Evolutionary conservation across 345 rosid species (phyloP).

Genomic region (Raphanus raphanistrum): DNA sequence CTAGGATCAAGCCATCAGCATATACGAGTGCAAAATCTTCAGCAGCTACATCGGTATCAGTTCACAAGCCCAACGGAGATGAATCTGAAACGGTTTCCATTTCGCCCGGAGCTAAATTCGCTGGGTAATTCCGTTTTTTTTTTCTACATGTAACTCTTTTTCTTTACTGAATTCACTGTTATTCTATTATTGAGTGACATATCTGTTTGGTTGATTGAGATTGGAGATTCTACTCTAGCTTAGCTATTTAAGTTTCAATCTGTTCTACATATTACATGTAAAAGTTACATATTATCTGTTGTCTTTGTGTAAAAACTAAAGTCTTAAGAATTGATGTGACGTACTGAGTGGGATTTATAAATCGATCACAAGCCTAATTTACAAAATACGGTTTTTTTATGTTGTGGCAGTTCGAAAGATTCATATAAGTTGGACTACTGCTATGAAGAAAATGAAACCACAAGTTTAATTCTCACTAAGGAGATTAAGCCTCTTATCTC

Average conservation of each 20-base stretch:
- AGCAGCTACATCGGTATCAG: conserved; percentile 36
- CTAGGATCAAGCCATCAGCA: conserved; percentile 51
- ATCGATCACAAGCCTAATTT: background rate
- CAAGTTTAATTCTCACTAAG: conserved; percentile 39
- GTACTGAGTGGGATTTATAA: too few species aligned
- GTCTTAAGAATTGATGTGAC: too few species aligned
- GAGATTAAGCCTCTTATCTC: conserved; percentile 61
- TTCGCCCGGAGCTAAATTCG: conserved; percentile 48
- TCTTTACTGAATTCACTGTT: background rate
- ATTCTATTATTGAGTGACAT: background rate
- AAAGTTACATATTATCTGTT: too few species aligned
- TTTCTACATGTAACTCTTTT: too few species aligned
- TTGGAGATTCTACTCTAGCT: too few species aligned
- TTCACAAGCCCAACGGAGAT: conserved; percentile 49
- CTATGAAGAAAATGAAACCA: conserved; percentile 51
- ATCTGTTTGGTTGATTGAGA: too few species aligned
- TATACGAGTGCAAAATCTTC: conserved; percentile 33
- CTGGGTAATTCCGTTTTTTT: conserved; percentile 39
- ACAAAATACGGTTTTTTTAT: background rate
- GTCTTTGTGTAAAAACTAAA: too few species aligned
- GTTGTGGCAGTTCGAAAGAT: conserved; percentile 52
- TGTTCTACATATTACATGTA: too few species aligned
- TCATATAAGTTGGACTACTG: conserved; percentile 53
- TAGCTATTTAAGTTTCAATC: too few species aligned
- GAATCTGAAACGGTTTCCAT: conserved; percentile 47